Base-by-base conservation (phyloP, 2,329 filamentous ascomycete species). In the Aspergillus arachidicola region DNA sequence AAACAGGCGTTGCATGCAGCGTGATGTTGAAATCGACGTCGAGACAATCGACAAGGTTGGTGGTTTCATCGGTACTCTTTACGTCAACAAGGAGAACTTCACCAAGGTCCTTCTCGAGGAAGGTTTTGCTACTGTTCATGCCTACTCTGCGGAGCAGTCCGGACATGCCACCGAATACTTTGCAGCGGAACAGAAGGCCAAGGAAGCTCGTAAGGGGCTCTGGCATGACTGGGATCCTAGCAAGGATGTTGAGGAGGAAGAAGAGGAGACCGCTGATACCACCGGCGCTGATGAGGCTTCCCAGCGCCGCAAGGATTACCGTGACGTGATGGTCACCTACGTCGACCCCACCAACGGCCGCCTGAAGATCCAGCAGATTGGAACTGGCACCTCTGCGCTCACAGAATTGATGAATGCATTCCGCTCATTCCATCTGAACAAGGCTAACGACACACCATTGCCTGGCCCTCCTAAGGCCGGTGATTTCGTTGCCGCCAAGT, bases 151-250 rank as follows among this genome's bases (percentile, higher is more conserved):
- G 0, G 94, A 99, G 81, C 96, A 96, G 83, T 91, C 92, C 19
- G 94, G 94, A 67, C 95, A 97, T 74, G 90, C 91, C 14, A 87
- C 86, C 43, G 94, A 98, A 80, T 87, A 98, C 10, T 89, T 94
- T 73, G 90, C 90, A 12, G 95, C 95, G 0, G 92, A 99, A 81
- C 85, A 91, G 80, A 89, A 87, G 72, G 95, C 95, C 55, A 98
- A 99, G 83, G 92, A 96, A 70, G 91, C 84, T 32, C 87, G 89
- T 65, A 97, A 94, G 82, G 92, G 92, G 54, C 77, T 98, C 69
- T 99, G 95, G 94, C 89, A 94, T 68, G 89, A 96, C 80, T 98
- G 93, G 88, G 93, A 97, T 75, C 94, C 95, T 10, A 92, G 90
- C 36, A 88, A 95, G 75, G 94, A 97, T 46, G 87, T 86, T 64